Evolutionary conservation across 257 asterid species (phyloP).

Genomic region (Petrea volubilis): DNA sequence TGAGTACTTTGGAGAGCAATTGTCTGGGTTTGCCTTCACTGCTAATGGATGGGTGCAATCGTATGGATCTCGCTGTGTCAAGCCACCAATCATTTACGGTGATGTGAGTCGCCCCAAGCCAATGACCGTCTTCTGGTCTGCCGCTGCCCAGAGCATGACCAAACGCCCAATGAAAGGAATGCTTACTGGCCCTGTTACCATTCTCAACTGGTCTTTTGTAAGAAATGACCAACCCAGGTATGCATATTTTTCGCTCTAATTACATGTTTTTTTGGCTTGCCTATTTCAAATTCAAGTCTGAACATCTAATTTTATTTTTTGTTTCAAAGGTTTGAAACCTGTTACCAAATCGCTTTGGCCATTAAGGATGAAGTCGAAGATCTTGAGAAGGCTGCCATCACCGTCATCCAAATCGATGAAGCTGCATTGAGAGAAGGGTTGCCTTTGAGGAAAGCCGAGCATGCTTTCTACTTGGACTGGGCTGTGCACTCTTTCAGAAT

Average conservation of each 20-base stretch:
- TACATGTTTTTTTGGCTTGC: neutral
- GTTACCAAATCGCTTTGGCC: constrained; percentile 95
- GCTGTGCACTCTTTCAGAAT: constrained; percentile 98
- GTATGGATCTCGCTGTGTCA: constrained; percentile 97
- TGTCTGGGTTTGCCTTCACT: constrained; percentile 94
- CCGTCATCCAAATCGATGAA: constrained; percentile 90
- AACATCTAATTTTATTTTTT: constrained; percentile 8
- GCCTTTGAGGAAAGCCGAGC: constrained; percentile 93
- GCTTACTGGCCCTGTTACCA: constrained; percentile 99
- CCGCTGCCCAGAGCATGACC: constrained; percentile 94
- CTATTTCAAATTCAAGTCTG: neutral
- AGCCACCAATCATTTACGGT: constrained; percentile 98
- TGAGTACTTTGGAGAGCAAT: constrained; percentile 98
- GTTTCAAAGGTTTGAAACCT: constrained; percentile 70
- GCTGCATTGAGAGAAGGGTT: constrained; percentile 96
- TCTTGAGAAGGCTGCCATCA: constrained; percentile 91
- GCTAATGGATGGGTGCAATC: constrained; percentile 99
- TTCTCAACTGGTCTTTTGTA: constrained; percentile 98
- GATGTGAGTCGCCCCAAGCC: constrained; percentile 98
- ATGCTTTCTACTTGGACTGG: constrained; percentile 93
- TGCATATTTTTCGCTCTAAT: neutral
- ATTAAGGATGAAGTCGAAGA: constrained; percentile 98
- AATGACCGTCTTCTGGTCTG: constrained; percentile 99
- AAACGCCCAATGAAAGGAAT: constrained; percentile 99
- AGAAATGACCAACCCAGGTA: constrained; percentile 98